Evolutionary conservation across 768 basidiomycete species (phyloP).

Genomic region (Calvatia gigantea): DNA sequence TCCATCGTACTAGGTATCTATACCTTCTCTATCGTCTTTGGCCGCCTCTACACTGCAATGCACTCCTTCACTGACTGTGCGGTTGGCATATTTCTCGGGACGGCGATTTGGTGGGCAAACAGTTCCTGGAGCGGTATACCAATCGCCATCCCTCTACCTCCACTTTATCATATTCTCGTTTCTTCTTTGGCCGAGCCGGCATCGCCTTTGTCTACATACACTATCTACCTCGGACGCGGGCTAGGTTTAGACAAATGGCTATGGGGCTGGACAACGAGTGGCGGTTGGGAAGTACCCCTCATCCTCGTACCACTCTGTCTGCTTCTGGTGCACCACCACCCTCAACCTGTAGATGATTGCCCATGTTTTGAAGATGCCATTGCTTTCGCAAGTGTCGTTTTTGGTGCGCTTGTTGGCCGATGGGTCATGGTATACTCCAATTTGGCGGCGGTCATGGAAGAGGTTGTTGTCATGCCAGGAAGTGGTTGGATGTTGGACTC

Average conservation of each 20-base stretch:
- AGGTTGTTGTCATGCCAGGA: constrained; percentile 51
- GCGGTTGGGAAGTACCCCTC: constrained; percentile 57
- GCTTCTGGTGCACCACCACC: constrained; percentile 82
- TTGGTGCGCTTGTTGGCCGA: constrained; percentile 65
- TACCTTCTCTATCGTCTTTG: constrained; percentile 69
- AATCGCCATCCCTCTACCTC: constrained; percentile 25
- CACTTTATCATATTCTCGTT: constrained; percentile 12
- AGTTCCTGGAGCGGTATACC: constrained; percentile 41
- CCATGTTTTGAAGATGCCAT: constrained; percentile 99
- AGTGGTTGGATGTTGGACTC: constrained; percentile 38
- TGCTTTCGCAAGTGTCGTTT: constrained; percentile 80
- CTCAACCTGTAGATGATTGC: constrained; percentile 94
- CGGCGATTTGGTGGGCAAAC: constrained; percentile 61
- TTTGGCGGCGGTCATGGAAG: constrained; percentile 25
- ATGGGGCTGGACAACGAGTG: constrained; percentile 30
- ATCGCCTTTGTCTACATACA: constrained; percentile 18
- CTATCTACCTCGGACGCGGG: constrained; percentile 36
- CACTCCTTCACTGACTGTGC: constrained; percentile 78
- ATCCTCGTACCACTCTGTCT: constrained; percentile 61
- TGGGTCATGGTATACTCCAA: constrained; percentile 57
- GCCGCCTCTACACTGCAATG: constrained; percentile 85
- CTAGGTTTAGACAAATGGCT: constrained; percentile 31
- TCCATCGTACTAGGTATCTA: constrained; percentile 52
- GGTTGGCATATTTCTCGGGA: constrained; percentile 62
- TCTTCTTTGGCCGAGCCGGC: constrained; percentile 2